Percentiles rank a stretch among this genome's conserved stretches.
These are phyloP conservation scores for Gossypium stocksii DNA, from an alignment of 345 rosid genomes.

Conservation along the genomic window DNA sequence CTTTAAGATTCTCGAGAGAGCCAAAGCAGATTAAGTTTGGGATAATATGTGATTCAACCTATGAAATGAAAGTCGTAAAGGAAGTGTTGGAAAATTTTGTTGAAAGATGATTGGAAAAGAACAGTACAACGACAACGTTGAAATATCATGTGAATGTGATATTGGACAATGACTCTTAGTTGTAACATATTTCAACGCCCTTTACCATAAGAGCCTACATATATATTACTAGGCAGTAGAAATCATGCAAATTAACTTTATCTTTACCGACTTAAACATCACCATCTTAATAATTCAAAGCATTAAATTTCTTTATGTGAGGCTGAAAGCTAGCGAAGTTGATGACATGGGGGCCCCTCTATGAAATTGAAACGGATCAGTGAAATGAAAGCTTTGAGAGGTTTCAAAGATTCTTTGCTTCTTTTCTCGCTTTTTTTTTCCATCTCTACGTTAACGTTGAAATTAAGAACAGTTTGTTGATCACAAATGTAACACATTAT, in stretches of 20 bases:
- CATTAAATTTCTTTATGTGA: background rate
- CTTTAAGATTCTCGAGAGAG: too few species aligned
- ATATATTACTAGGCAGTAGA: background rate
- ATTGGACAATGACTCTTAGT: background rate
- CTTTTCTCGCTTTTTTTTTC: too few species aligned
- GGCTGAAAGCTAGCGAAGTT: background rate
- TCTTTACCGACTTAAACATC: constrained; percentile 8
- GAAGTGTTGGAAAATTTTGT: background rate
- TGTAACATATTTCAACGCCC: background rate
- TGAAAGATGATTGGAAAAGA: background rate
- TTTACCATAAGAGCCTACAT: background rate
- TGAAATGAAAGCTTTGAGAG: too few species aligned
- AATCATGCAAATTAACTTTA: background rate
- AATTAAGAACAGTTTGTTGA: too few species aligned
- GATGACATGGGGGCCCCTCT: too few species aligned
- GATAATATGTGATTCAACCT: too few species aligned
- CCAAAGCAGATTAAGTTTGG: too few species aligned
- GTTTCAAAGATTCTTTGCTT: too few species aligned
- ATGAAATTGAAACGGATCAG: too few species aligned
- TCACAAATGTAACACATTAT: too few species aligned
- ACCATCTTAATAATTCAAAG: background rate
- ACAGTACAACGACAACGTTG: background rate
- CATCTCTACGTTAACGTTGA: too few species aligned
- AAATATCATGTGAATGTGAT: background rate
- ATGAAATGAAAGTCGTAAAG: too few species aligned